Base-by-base conservation (phyloP, 208 protist genomes). In the Crithidia brevicula region DNA sequence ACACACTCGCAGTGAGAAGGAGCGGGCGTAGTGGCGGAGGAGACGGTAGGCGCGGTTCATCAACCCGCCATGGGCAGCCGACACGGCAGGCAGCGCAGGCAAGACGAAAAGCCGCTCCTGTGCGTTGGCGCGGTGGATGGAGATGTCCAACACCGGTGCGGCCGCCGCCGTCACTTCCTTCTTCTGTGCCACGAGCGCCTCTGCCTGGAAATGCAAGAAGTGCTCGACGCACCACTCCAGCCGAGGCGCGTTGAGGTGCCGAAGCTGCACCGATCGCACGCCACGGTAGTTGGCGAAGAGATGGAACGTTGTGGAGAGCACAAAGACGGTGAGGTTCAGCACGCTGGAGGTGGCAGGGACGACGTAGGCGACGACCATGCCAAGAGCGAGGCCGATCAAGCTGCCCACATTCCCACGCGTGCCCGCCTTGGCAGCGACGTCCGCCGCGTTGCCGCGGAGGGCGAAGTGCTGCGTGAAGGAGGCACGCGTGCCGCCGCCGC, bases 401-500 rank as follows among this genome's bases (percentile, higher is more conserved):
- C 62, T 54, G 11, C 65, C 79, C 8, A 74, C 62, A 52, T 82
- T 87, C 36, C 81, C 72, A n/a, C 84, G 77, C 30, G 72, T 92
- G 9, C 68, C 58, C 22, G 83, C 71, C 43, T 86, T 89, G 6
- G 85, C 80, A 13, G 72, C 34, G 20, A 91, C 72, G 49, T 89
- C 83, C 5, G 83, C 82, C 20, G 63, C 76, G 72, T 93, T 91
- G 40, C 81, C 58, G 30, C 56, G 49, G n/a, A 71, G 40, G 10
- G 82, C 82, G 43, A 91, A 93, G 74, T 89, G 82, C 66, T 88
- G 76, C 20, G 76, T 76, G 20, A 91, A 67, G 16, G 82, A 67
- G 7, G 76, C 73, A 2, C 74, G 67, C 13, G 86, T 82, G 38
- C 72, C 71, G 7, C 45, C 61, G 15, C 68, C 81, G 22, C 74